Conservation (phyloP, 2,329 filamentous ascomycete genomes). For the Onygenales sp. region DNA sequence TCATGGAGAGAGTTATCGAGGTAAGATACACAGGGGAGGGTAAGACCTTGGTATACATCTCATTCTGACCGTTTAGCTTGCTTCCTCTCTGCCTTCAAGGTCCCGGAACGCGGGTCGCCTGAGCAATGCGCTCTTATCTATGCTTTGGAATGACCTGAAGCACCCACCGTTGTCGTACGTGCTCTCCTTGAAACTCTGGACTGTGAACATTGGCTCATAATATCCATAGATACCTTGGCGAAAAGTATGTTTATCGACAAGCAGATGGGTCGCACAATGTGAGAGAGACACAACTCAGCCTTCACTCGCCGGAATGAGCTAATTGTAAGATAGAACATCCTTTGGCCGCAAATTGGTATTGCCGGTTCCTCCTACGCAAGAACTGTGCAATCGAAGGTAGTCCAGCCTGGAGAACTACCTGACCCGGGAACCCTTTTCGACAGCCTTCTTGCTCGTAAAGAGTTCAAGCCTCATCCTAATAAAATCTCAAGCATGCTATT, state of each 20-base stretch:
- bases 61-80: conserved; percentile 27
- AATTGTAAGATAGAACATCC: conserved; percentile 10
- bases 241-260: conserved; percentile 22
- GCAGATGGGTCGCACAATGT: conserved; percentile 20
- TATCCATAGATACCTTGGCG: conserved; percentile 31
- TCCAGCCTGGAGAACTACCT: conserved; percentile 12
- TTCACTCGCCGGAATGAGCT: background rate
- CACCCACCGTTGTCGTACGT: conserved; percentile 32
- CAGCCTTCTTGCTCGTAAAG: conserved; percentile 10
- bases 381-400: conserved; percentile 13
- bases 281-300: background rate
- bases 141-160: conserved; percentile 22
- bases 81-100: conserved; percentile 17
- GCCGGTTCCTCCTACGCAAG: conserved; percentile 20
- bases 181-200: conserved; percentile 15
- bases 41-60: conserved; percentile 38
- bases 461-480: conserved; percentile 28
- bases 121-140: conserved; percentile 18
- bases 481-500: conserved; percentile 40
- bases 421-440: conserved; percentile 20
- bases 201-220: conserved; percentile 15
- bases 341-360: conserved; percentile 16
- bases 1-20: conserved; percentile 50
- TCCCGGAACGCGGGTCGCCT: conserved; percentile 16
- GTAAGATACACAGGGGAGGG: conserved; percentile 19